phyloP scores from a whole-genome alignment of 768 basidiomycete genomes.

The Kwoniella europaea region DNA sequence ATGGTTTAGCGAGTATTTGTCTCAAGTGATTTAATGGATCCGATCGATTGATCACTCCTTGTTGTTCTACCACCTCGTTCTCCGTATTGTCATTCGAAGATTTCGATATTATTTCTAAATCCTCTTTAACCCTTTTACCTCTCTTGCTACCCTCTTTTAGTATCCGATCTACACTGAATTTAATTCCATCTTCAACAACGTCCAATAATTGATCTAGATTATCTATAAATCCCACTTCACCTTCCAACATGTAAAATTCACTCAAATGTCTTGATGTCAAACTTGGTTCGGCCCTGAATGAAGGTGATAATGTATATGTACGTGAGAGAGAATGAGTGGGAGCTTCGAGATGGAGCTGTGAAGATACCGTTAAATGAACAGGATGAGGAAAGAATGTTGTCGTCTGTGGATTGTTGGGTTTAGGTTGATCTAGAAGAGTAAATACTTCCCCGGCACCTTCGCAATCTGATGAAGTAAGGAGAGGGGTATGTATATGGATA shows the following conservation, averaged over 20 bases:
- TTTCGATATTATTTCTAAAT: constrained; percentile 26
- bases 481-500: constrained; percentile 77
- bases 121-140: constrained; percentile 21
- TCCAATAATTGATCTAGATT: constrained; percentile 64
- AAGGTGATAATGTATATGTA: constrained; percentile 89
- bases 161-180: constrained; percentile 56
- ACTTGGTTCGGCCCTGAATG: constrained; percentile 90
- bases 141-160: constrained; percentile 15
- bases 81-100: constrained; percentile 26
- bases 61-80: background rate
- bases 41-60: background rate
- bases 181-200: constrained; percentile 67
- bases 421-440: constrained; percentile 52
- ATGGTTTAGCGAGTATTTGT: constrained; percentile 63
- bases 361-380: constrained; percentile 88
- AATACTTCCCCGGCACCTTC: constrained; percentile 97
- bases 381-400: constrained; percentile 50
- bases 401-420: constrained; percentile 3
- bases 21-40: constrained; percentile 54
- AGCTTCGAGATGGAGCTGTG: constrained; percentile 93
- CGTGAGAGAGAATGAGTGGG: constrained; percentile 76
- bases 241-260: constrained; percentile 99
- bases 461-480: constrained; percentile 88
- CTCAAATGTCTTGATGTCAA: constrained; percentile 88
- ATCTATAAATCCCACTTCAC: constrained; percentile 75